Evolutionary conservation across 2,329 filamentous ascomycete genomes (phyloP).

Genomic region (Pseudogymnoascus sp.): DNA sequence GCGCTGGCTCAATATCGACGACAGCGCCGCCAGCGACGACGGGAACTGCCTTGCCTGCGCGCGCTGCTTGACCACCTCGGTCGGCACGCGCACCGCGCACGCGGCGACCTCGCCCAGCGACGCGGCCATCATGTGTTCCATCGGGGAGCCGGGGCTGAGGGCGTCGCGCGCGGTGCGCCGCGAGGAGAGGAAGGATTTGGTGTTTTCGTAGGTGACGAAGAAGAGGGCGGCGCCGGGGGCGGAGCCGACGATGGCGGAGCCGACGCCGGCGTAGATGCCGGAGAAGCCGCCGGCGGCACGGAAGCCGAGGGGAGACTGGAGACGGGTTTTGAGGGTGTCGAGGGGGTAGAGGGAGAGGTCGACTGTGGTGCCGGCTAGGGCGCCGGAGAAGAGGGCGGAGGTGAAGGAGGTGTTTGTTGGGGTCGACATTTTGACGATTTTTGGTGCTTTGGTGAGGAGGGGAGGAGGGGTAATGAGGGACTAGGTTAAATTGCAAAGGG

Average conservation of each 20-base stretch:
- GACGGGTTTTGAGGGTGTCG: conserved; percentile 96
- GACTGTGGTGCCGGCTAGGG: conserved; percentile 86
- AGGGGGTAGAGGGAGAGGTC: conserved; percentile 95
- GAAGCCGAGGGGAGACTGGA: conserved; percentile 75
- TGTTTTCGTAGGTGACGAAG: conserved; percentile 86
- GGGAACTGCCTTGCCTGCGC: conserved; percentile 82
- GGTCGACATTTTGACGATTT: conserved; percentile 12
- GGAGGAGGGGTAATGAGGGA: not conserved
- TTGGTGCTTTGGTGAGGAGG: not conserved
- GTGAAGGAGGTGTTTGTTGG: conserved; percentile 41
- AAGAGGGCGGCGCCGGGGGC: conserved; percentile 93
- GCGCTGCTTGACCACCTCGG: conserved; percentile 94
- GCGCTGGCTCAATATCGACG: conserved; percentile 54
- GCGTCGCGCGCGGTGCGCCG: conserved; percentile 21
- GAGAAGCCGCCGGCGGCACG: conserved; percentile 77
- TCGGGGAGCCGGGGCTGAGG: conserved; percentile 27
- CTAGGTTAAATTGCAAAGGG: not conserved
- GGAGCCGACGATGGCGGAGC: conserved; percentile 80
- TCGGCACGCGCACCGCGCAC: conserved; percentile 86
- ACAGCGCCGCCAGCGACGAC: conserved; percentile 57
- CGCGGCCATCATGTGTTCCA: conserved; percentile 76
- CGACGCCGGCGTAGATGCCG: conserved; percentile 89
- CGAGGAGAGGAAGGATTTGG: conserved; percentile 48
- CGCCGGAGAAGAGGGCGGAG: conserved; percentile 67
- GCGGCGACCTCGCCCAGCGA: conserved; percentile 83